Percentiles rank a stretch among this genome's conserved stretches.
Conservation (phyloP, 805 yeast species). For the Metschnikowia lachancei region DNA sequence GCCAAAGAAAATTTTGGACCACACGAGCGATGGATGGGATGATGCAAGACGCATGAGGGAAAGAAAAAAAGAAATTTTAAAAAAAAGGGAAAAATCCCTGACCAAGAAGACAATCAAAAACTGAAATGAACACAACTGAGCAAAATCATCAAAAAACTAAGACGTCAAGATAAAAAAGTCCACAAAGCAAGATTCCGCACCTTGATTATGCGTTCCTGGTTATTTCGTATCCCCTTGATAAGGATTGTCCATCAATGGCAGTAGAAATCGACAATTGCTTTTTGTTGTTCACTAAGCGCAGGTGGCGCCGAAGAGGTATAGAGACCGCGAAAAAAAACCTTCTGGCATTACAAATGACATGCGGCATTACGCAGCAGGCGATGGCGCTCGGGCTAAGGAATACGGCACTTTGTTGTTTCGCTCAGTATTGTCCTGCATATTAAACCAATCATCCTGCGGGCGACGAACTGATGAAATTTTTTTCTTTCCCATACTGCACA, state of each 20-base stretch:
- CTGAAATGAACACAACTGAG: too few relatives aligned
- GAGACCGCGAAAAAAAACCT: not conserved
- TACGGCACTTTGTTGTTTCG: constrained; percentile 6
- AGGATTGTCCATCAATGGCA: constrained; percentile 7
- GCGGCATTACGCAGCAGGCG: constrained; percentile 4
- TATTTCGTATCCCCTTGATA: constrained; percentile 1
- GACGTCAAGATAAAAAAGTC: not conserved
- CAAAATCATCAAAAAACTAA: too few relatives aligned
- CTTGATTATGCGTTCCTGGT: not conserved
- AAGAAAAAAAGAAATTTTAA: not conserved
- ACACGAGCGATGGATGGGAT: not conserved
- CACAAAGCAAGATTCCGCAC: not conserved
- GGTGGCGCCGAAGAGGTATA: constrained; percentile 2
- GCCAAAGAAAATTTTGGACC: not conserved
- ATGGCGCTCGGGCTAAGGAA: not conserved
- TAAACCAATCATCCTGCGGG: constrained; percentile 1
- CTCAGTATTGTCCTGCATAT: constrained; percentile 2
- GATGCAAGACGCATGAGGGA: too few relatives aligned
- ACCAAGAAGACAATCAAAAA: not conserved
- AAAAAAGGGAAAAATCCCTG: not conserved
- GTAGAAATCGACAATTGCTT: constrained; percentile 1
- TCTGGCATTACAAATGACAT: not conserved
- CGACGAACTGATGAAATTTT: not conserved
- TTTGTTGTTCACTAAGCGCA: constrained; percentile 9
- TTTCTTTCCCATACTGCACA: constrained; percentile 2